Evolutionary conservation across 108 stramenopile genomes (phyloP).

Genomic region (Nitzschia putrida): DNA sequence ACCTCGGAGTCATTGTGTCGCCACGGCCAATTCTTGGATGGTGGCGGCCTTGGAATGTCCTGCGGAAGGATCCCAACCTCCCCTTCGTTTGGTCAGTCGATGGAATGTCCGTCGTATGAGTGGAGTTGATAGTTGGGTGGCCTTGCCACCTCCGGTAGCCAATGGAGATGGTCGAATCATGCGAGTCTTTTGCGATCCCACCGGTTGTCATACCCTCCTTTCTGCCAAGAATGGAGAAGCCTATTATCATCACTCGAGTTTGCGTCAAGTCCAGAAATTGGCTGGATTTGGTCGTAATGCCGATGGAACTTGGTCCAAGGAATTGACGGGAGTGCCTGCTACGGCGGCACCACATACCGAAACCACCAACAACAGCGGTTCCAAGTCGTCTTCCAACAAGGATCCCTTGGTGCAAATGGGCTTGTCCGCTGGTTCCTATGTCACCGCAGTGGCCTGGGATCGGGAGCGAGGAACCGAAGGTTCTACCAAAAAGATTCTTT

Average conservation of each 20-base stretch:
- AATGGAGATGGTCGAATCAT: conserved; percentile 51
- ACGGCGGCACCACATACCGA: conserved; percentile 16
- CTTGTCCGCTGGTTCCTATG: conserved; percentile 70
- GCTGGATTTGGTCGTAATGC: conserved; percentile 72
- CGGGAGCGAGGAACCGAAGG: conserved; percentile 81
- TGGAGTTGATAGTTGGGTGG: conserved; percentile 50
- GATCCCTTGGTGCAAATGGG: conserved; percentile 52
- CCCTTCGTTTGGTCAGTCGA: conserved; percentile 49
- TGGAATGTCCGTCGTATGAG: conserved; percentile 64
- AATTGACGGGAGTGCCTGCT: conserved; percentile 44
- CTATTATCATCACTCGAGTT: conserved; percentile 74
- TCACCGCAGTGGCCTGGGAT: conserved; percentile 86
- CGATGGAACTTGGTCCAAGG: conserved; percentile 52
- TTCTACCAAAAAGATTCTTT: conserved; percentile 66
- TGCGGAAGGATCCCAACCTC: conserved; percentile 2
- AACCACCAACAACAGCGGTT: conserved; percentile 7
- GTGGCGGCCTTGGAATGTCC: conserved; percentile 76
- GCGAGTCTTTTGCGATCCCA: conserved; percentile 82
- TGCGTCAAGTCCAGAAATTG: conserved; percentile 51
- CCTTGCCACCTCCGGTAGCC: conserved; percentile 41
- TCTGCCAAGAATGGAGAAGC: conserved; percentile 78
- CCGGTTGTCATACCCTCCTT: conserved; percentile 77
- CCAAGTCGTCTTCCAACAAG: conserved; percentile 10
- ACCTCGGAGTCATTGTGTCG: conserved; percentile 64
- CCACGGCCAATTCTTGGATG: conserved; percentile 84